Evolutionary conservation across 495 filamentous ascomycete genomes (phyloP).

Genomic region (Entonaema liquescens): DNA sequence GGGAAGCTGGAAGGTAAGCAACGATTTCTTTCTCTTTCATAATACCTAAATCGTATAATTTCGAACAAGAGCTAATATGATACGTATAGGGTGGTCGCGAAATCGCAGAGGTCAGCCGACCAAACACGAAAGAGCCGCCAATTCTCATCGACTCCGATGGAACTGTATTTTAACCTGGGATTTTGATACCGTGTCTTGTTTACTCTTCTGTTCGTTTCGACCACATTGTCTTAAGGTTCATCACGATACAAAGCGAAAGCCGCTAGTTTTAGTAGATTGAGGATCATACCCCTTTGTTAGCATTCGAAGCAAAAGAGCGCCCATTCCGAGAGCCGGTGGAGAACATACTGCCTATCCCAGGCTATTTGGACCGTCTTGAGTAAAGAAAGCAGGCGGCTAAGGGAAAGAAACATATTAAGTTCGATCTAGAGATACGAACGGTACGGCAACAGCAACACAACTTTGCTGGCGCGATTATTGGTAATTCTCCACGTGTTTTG

Average conservation of each 20-base stretch:
- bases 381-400: not conserved
- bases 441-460: not conserved
- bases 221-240: constrained; percentile 9
- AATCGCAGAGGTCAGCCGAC: constrained; percentile 92
- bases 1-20: constrained; percentile 90
- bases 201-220: constrained; percentile 21
- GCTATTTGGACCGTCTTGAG: constrained; percentile 13
- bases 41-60: not conserved
- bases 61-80: not conserved
- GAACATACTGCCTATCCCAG: constrained; percentile 7
- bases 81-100: constrained; percentile 88
- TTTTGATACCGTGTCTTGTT: not conserved
- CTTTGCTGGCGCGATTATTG: constrained; percentile 11
- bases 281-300: constrained; percentile 19
- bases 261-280: constrained; percentile 22
- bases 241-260: constrained; percentile 12
- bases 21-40: not conserved
- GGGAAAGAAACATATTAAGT: constrained; percentile 5
- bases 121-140: constrained; percentile 95
- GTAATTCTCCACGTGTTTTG: constrained; percentile 13
- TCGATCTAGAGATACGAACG: not conserved
- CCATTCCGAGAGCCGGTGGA: constrained; percentile 20
- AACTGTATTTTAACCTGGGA: constrained; percentile 78
- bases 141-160: constrained; percentile 97
- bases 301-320: constrained; percentile 20